These are phyloP conservation scores for Termitomyces sp. DNA, from an alignment of 768 basidiomycete species.

Conservation along the genomic window DNA sequence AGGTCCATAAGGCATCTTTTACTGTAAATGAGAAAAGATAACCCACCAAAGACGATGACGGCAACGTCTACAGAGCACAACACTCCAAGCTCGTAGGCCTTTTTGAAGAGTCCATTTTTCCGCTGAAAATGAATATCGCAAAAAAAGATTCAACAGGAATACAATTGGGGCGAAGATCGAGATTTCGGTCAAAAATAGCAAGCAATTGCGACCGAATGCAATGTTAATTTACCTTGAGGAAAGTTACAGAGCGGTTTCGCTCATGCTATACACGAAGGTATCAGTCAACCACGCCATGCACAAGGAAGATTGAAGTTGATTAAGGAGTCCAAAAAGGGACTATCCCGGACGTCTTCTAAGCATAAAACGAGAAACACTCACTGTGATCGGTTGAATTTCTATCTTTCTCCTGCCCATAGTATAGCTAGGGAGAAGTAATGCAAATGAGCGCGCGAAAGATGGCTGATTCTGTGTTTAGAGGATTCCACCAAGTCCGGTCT, in stretches of 20 bases:
- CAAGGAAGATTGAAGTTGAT: conserved; percentile 9
- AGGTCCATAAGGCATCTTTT: conserved; percentile 6
- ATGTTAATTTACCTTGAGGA: conserved; percentile 61
- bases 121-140: conserved; percentile 41
- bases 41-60: conserved; percentile 72
- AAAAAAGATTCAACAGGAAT: conserved; percentile 20
- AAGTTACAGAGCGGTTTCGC: conserved; percentile 87
- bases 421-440: neutral
- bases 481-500: conserved; percentile 1
- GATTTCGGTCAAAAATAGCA: conserved; percentile 57
- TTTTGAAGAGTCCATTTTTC: conserved; percentile 90
- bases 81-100: conserved; percentile 86
- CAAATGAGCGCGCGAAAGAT: conserved; percentile 5
- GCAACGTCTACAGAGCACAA: conserved; percentile 87
- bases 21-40: neutral
- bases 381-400: conserved; percentile 76
- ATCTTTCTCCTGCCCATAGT: conserved; percentile 71
- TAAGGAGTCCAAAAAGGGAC: conserved; percentile 8
- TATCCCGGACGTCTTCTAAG: neutral
- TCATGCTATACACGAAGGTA: conserved; percentile 62
- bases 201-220: conserved; percentile 22
- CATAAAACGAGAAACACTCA: conserved; percentile 26
- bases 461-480: conserved; percentile 4
- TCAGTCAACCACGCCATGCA: neutral
- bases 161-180: conserved; percentile 28